These are phyloP conservation scores for Lagerstroemia fauriei DNA, from an alignment of 441 rosid genomes.

Conservation along the genomic window DNA sequence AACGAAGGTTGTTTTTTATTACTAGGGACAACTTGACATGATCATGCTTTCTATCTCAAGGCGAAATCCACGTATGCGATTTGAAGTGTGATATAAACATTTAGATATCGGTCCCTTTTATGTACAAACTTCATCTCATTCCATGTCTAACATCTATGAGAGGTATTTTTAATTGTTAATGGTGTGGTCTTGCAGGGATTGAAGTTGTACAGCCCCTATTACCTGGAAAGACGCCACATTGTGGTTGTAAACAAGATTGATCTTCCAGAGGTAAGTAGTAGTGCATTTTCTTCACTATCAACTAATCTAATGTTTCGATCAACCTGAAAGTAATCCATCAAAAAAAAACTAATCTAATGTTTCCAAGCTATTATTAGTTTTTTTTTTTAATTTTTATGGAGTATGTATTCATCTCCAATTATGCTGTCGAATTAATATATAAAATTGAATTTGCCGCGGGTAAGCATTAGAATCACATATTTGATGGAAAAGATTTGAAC, in stretches of 20 bases:
- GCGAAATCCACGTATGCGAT: not conserved
- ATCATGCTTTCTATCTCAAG: not conserved
- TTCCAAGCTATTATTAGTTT: not conserved
- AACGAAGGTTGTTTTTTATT: not conserved
- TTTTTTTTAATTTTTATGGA: not conserved
- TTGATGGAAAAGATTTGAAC: slow-evolving; percentile 51
- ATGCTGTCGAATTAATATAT: not conserved
- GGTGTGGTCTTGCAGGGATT: slow-evolving; percentile 53
- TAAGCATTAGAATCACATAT: slow-evolving; percentile 45
- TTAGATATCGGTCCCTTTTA: not conserved
- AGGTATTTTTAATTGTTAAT: not conserved
- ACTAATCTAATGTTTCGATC: not conserved
- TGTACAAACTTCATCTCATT: not conserved
- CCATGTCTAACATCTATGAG: not conserved
- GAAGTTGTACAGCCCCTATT: slow-evolving; percentile 68
- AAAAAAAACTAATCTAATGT: not conserved
- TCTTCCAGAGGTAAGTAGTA: slow-evolving; percentile 52
- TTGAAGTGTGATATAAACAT: no score
- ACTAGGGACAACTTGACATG: not conserved
- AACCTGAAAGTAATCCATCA: no score
- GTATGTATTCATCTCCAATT: not conserved
- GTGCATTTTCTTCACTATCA: not conserved
- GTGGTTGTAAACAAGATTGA: slow-evolving; percentile 77
- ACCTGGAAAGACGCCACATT: slow-evolving; percentile 57
- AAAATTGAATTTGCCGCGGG: slow-evolving; percentile 40